phyloP scores from a whole-genome alignment of 2,329 filamentous ascomycete species.

The Pyrenochaeta sp. region DNA sequence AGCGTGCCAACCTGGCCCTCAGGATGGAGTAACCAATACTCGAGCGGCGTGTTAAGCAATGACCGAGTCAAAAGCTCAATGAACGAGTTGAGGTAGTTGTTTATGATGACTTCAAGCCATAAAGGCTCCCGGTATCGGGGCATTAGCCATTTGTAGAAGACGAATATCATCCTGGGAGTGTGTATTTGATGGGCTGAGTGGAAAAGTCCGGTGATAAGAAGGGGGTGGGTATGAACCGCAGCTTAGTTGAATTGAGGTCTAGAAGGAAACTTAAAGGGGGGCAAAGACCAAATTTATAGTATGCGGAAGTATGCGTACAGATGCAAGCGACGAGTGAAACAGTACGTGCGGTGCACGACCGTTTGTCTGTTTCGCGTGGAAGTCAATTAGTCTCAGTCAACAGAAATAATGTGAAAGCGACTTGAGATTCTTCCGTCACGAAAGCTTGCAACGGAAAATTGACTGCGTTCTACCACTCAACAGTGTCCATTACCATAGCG shows the following conservation, averaged over 20 bases:
- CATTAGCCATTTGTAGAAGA: background rate
- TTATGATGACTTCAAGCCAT: background rate
- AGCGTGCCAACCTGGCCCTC: background rate
- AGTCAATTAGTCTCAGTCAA: background rate
- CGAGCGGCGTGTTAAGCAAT: background rate
- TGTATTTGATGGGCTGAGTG: background rate
- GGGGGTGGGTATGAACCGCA: background rate
- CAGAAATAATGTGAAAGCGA: background rate
- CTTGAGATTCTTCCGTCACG: too few relatives aligned
- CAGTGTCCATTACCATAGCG: too few relatives aligned
- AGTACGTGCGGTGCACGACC: background rate
- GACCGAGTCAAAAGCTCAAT: background rate
- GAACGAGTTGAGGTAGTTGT: constrained; percentile 3
- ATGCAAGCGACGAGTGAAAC: background rate
- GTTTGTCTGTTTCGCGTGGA: background rate
- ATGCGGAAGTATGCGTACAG: background rate
- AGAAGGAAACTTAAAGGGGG: background rate
- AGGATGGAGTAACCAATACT: constrained; percentile 4
- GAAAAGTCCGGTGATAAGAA: background rate
- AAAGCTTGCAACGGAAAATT: too few relatives aligned
- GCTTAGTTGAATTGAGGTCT: too few relatives aligned
- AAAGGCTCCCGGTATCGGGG: background rate
- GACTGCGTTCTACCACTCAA: too few relatives aligned
- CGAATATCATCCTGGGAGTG: background rate
- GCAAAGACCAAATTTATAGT: background rate